Conservation (phyloP, 306 rosid genomes). For the Lagenaria siceraria region DNA sequence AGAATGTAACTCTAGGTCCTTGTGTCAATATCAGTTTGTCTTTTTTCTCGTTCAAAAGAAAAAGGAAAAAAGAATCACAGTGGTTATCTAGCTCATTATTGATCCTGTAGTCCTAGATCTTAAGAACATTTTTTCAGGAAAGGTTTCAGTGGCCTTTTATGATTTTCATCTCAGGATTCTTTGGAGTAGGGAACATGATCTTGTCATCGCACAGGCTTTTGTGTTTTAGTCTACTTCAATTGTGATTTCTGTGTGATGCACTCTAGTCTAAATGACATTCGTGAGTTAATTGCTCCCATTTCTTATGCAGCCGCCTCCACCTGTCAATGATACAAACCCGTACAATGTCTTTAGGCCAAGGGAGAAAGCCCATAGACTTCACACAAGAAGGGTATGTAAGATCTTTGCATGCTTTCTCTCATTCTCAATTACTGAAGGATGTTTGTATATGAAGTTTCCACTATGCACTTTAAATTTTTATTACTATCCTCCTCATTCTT, state of each 20-base stretch:
- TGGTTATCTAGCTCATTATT: not conserved
- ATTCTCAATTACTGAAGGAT: slow-evolving; percentile 11
- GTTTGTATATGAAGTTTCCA: slow-evolving; percentile 5
- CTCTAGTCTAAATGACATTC: not conserved
- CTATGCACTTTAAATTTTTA: not conserved
- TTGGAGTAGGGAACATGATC: not conserved
- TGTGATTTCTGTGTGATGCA: not conserved
- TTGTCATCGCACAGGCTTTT: not conserved
- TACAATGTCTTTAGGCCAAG: slow-evolving; percentile 98
- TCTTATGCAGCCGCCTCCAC: slow-evolving; percentile 84
- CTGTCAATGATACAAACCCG: slow-evolving; percentile 93
- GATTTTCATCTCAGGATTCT: not conserved
- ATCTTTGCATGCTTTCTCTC: slow-evolving; percentile 12
- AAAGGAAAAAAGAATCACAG: not conserved
- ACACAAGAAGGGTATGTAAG: slow-evolving; percentile 80
- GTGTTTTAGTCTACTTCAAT: not conserved
- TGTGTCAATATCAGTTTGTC: not conserved
- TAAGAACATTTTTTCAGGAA: not conserved
- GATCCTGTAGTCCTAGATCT: not conserved
- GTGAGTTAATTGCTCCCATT: not conserved
- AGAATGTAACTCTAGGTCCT: not conserved
- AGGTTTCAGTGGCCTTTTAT: not conserved
- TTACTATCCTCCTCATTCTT: slow-evolving; percentile 5
- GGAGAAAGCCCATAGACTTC: slow-evolving; percentile 97
- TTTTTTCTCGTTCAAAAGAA: not conserved